phyloP scores from a whole-genome alignment of 345 rosid species.

The Euphorbia peplus region DNA sequence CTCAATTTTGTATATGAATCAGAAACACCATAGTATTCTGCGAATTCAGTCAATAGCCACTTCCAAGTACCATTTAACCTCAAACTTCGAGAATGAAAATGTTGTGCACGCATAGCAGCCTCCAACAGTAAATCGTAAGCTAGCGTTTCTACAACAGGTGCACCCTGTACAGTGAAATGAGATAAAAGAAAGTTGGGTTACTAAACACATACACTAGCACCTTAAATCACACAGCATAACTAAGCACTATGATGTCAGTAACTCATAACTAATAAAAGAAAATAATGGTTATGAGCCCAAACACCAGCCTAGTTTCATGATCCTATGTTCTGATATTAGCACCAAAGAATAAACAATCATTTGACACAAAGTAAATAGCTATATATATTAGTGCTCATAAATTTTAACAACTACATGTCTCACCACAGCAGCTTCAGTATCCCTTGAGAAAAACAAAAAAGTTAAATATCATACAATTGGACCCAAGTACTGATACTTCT shows the following conservation, averaged over 20 bases:
- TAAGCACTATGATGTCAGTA: background rate
- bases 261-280: background rate
- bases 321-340: background rate
- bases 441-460: background rate
- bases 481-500: background rate
- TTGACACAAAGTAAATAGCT: background rate
- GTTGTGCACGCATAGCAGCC: slow-evolving; percentile 33
- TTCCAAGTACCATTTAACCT: slow-evolving; percentile 32
- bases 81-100: slow-evolving; percentile 30
- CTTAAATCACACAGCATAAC: background rate
- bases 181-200: slow-evolving; percentile 1
- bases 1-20: slow-evolving; percentile 35
- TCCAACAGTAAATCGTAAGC: slow-evolving; percentile 33
- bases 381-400: slow-evolving; percentile 1
- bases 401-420: background rate
- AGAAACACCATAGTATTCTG: slow-evolving; percentile 33
- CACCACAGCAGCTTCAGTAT: background rate
- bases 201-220: background rate
- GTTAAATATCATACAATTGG: background rate
- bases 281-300: background rate
- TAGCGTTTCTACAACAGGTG: slow-evolving; percentile 32
- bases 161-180: slow-evolving; percentile 17
- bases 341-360: background rate
- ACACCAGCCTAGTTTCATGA: background rate
- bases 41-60: slow-evolving; percentile 33